Evolutionary conservation across 768 basidiomycete species (phyloP), one percentile per base, ranked within the genome.

Genomic region (Pleurotus giganteus): DNA sequence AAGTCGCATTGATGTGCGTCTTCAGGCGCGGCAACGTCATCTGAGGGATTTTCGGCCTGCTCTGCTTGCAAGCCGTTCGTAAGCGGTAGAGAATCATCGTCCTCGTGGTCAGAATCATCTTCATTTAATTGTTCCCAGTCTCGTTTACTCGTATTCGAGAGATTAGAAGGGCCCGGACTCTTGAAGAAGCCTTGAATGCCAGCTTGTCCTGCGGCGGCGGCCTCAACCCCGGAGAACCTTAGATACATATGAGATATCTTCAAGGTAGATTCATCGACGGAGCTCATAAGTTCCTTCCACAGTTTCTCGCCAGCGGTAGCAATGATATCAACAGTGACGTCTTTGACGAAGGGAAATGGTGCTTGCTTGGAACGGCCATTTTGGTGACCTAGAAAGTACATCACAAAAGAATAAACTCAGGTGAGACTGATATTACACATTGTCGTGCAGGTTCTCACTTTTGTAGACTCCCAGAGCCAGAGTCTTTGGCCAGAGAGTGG

Each of bases 401-500:
- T n/a, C n/a, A n/a, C n/a, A n/a, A n/a, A n/a, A n/a, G n/a, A n/a
- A n/a, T n/a, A n/a, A 27, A 60, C 47, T 28, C 23, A 37, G 34
- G n/a, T 62, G 8, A 60, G 53, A 28, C 26, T 12, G n/a, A 19
- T 7, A 9, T 37, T 27, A 7, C 15, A 27, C 24, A 31, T n/a
- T 7, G 4, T 17, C 15, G 42, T 42, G 24, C 45, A 27, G 36
- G 21, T 32, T 55, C 65, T 56, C 53, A 82, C 93, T 88, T 76
- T 87, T 85, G 26, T 89, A 77, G 26, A 84, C 80, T 59, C 87
- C 84, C 28, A 99, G 71, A 15, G 89, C 92, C 42, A 99, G 75
- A 0, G 90, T 89, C 70, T 92, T 98, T 0, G 97, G 97, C 97
- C 96, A 96, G 6, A 92, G 63, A 39, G 86, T 86, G 0, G 89